A percentile compares a stretch with the other conserved stretches of the same genome.
Evolutionary conservation across 2,329 filamentous ascomycete genomes (phyloP).

Genomic region (Aspergillus clavatus): DNA sequence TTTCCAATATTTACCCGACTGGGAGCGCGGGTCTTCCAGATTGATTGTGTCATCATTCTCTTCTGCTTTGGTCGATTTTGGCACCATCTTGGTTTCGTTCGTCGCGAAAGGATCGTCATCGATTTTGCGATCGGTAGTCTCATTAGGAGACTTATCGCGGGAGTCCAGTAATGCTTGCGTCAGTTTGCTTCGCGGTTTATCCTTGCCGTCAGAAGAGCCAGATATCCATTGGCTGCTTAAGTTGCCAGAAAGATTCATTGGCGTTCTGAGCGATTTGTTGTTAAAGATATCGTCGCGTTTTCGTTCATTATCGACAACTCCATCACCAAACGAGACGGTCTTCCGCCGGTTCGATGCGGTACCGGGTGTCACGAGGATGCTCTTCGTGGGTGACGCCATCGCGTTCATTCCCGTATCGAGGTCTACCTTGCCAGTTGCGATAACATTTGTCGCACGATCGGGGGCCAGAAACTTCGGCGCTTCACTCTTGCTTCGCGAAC

Average conservation of each 20-base stretch:
- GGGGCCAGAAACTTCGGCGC: conserved; percentile 15
- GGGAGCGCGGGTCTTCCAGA: conserved; percentile 50
- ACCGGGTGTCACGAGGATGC: conserved; percentile 61
- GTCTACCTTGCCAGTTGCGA: conserved; percentile 21
- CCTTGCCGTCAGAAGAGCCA: conserved; percentile 28
- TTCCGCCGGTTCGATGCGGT: conserved; percentile 54
- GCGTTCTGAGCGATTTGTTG: conserved; percentile 46
- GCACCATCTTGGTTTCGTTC: conserved; percentile 5
- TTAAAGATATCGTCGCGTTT: conserved; percentile 43
- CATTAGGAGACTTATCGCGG: conserved; percentile 32
- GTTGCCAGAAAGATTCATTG: conserved; percentile 43
- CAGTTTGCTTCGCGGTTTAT: conserved; percentile 37
- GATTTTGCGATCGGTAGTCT: conserved; percentile 7
- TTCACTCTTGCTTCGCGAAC: conserved; percentile 20
- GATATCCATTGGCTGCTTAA: conserved; percentile 42
- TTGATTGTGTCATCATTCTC: conserved; percentile 49
- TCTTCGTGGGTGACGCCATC: conserved; percentile 52
- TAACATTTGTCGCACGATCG: conserved; percentile 17
- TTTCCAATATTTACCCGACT: conserved; percentile 60
- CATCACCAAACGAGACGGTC: conserved; percentile 56
- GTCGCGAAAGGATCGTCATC: conserved; percentile 13
- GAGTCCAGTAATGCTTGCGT: conserved; percentile 39
- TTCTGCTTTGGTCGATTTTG: conserved; percentile 22
- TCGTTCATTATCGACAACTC: conserved; percentile 53
- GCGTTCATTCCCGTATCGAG: conserved; percentile 23